Conservation (phyloP, 2,329 filamentous ascomycete genomes). For the Fusarium cyanostomum region DNA sequence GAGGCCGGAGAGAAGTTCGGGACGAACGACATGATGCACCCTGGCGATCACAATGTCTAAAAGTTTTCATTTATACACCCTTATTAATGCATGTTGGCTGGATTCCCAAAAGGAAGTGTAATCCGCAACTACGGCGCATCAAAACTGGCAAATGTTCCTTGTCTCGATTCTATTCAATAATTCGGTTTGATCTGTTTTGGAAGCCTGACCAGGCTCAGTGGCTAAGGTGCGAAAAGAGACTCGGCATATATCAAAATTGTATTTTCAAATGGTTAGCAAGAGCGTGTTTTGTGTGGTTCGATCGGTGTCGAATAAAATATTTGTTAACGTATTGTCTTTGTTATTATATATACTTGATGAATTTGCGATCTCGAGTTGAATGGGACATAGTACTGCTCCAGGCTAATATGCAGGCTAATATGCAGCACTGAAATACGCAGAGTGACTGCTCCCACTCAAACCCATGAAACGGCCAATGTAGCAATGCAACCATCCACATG, state of each 20-base stretch:
- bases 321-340: neutral
- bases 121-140: conserved; percentile 36
- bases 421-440: no score
- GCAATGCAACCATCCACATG: no score
- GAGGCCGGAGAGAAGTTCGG: conserved; percentile 9
- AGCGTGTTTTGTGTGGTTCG: conserved; percentile 24
- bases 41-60: conserved; percentile 41
- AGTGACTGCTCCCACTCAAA: no score
- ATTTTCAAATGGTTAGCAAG: conserved; percentile 16
- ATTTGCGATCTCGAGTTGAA: neutral
- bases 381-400: no score
- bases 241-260: conserved; percentile 21
- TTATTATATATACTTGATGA: neutral
- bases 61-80: conserved; percentile 7
- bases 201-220: conserved; percentile 5
- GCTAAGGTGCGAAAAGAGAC: conserved; percentile 7
- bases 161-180: conserved; percentile 25
- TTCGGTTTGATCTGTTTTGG: conserved; percentile 24
- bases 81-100: conserved; percentile 35
- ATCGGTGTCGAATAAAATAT: conserved; percentile 27
- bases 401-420: no score
- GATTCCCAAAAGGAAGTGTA: conserved; percentile 16
- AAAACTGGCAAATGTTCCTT: conserved; percentile 35
- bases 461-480: no score
- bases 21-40: conserved; percentile 11